Evolutionary conservation across 306 rosid genomes (phyloP), one percentile per base, ranked within the genome.

Genomic region (Calophaca sinica): DNA sequence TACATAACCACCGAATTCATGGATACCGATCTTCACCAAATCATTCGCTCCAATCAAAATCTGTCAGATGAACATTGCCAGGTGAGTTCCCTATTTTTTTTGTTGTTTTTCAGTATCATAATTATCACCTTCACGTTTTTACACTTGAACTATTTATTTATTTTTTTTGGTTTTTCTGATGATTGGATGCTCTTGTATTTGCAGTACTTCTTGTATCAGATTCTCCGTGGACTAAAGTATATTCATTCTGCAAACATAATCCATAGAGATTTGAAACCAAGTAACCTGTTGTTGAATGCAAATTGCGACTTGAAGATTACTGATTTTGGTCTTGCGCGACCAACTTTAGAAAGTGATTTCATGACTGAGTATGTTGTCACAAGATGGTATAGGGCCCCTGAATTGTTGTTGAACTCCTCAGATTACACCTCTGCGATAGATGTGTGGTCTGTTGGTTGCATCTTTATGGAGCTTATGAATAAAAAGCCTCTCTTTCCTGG

Each of bases 351-450:
- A 86, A 89, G 77, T 68, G 98, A 94, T 82, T 74, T 81, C 70
- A 86, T 94, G 98, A 94, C 98, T 3, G 98, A 94, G 60, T 94
- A 94, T 75, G 98, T 94, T 41, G 98, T 94, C 80, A 94, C 98
- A 48, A 86, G 98, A 83, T 94, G 98, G 97, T 94, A 94, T 50
- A 91, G 98, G 82, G 98, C 98, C 59, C 98, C 98, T 12, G 98
- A 94, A 70, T 82, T 94, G 45, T 81, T 94, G 80, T 86, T 94
- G 94, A 94, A 91, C 81, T 92, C 97, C 74, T 91, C 98, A 9
- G 98, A 94, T 79, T 94, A 94, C 79, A 91, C 96, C 45, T 88
- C 97, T 62, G 91, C 98, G 0, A 94, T 94, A 32, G 98, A 94
- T 81, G 93, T 94, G 42, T 94, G 98, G 98, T 94, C 98, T 59